phyloP scores from a whole-genome alignment of 768 basidiomycete species.

The Epithele typhae region DNA sequence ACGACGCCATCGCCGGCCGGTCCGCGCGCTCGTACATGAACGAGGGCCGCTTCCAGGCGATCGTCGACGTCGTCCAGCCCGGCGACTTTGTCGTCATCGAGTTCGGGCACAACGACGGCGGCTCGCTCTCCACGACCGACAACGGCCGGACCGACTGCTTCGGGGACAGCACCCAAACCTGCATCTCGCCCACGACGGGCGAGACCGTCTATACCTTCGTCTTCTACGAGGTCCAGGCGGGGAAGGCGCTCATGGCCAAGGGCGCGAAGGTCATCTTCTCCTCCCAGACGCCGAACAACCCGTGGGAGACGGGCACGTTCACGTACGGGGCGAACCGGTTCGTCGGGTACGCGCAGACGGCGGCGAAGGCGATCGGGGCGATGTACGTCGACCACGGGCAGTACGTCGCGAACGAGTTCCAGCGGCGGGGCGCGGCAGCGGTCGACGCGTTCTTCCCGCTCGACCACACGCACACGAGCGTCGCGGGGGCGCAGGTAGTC shows the following conservation, averaged over 20 bases:
- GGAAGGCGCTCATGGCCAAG: conserved; percentile 37
- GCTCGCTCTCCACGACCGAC: conserved; percentile 11
- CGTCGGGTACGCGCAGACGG: conserved; percentile 39
- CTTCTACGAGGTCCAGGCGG: conserved; percentile 42
- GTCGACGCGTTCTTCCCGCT: conserved; percentile 39
- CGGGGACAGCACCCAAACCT: conserved; percentile 1
- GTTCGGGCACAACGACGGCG: conserved; percentile 45
- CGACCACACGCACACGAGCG: conserved; percentile 43
- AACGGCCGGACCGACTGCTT: conserved; percentile 8
- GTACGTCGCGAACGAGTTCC: conserved; percentile 40
- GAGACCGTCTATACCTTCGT: conserved; percentile 42
- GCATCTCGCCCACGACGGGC: conserved; percentile 29
- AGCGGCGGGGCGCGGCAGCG: conserved; percentile 34
- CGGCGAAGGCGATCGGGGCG: conserved; percentile 33
- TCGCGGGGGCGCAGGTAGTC: conserved; percentile 40
- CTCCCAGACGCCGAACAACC: conserved; percentile 44
- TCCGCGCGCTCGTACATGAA: conserved; percentile 45
- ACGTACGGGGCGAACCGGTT: conserved; percentile 39
- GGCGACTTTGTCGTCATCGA: conserved; percentile 34
- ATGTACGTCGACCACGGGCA: conserved; percentile 44
- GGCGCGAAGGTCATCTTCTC: conserved; percentile 45
- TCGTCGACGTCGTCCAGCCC: conserved; percentile 30
- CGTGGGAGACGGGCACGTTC: conserved; percentile 31
- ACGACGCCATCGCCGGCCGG: conserved; percentile 42
- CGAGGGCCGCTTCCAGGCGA: conserved; percentile 40